phyloP scores from a whole-genome alignment of 345 rosid species.

The Adansonia digitata region DNA sequence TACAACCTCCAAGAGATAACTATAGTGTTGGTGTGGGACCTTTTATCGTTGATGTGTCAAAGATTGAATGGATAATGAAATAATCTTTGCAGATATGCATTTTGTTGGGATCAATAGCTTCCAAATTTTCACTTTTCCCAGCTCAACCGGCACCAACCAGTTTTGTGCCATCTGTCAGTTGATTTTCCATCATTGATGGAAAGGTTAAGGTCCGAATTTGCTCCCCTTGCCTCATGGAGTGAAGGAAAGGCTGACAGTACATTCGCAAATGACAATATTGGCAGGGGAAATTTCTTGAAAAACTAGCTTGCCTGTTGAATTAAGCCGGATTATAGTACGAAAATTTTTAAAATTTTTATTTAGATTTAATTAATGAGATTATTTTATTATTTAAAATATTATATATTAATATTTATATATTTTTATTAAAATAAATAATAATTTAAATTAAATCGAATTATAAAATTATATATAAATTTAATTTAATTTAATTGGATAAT shows the following conservation, averaged over 20 bases:
- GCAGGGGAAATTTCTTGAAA: no score
- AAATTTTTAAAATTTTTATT: no score
- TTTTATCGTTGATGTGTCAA: conserved; percentile 21
- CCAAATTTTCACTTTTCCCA: conserved; percentile 26
- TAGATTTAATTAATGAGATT: no score
- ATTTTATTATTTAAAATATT: no score
- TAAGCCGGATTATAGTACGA: no score
- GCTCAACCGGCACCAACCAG: conserved; percentile 6
- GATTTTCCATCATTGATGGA: background rate
- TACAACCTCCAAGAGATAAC: background rate
- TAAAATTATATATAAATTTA: no score
- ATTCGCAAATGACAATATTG: no score
- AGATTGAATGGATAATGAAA: conserved; percentile 16
- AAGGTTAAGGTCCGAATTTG: background rate
- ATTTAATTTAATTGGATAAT: no score
- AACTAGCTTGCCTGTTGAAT: no score
- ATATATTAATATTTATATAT: no score
- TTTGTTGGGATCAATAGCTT: conserved; percentile 21
- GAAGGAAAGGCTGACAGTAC: background rate
- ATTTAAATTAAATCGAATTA: no score
- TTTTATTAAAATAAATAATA: no score
- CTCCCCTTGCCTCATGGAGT: background rate
- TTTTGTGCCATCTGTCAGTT: conserved; percentile 19
- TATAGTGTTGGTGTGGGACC: background rate
- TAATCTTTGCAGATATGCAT: conserved; percentile 26